Percentiles rank a stretch among this genome's conserved stretches.
Evolutionary conservation across 768 basidiomycete genomes (phyloP).

Genomic region (Termitomyces sp.): DNA sequence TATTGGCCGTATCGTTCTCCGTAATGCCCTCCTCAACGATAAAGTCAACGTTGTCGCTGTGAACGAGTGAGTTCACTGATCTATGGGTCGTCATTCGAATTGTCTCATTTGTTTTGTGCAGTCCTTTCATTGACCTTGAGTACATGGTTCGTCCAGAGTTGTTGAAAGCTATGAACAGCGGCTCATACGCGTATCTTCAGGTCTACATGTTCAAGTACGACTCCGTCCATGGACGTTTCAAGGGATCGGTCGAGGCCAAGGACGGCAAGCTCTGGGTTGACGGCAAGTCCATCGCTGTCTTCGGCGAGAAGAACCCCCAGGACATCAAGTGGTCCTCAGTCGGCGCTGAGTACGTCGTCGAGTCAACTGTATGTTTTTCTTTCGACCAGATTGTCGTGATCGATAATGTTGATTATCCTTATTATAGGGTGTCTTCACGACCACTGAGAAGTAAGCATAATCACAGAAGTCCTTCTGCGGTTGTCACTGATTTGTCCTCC

Average conservation of each 20-base stretch:
- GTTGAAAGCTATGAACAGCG: not conserved
- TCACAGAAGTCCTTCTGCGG: constrained; percentile 4
- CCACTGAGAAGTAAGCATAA: constrained; percentile 70
- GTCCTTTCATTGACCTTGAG: constrained; percentile 94
- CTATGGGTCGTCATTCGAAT: not conserved
- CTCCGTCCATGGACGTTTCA: constrained; percentile 90
- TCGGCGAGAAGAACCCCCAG: constrained; percentile 83
- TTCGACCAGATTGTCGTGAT: not conserved
- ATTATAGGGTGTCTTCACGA: constrained; percentile 96
- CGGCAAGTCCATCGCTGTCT: constrained; percentile 75
- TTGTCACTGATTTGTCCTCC: constrained; percentile 13
- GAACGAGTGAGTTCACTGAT: constrained; percentile 3
- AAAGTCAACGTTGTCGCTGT: constrained; percentile 36
- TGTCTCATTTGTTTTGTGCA: constrained; percentile 28
- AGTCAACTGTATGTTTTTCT: constrained; percentile 76
- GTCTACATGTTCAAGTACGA: constrained; percentile 99
- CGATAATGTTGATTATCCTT: constrained; percentile 2
- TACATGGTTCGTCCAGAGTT: constrained; percentile 75
- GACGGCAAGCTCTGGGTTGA: constrained; percentile 90
- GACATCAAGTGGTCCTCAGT: constrained; percentile 79
- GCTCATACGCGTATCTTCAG: constrained; percentile 33
- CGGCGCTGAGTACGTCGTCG: constrained; percentile 92
- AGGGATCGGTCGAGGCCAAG: constrained; percentile 77
- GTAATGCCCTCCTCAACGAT: constrained; percentile 97
- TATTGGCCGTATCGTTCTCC: constrained; percentile 97